A percentile compares a stretch with the other conserved stretches of the same genome.
These are phyloP conservation scores for Davidsoniella neocaledoniae DNA, from an alignment of 2,329 filamentous ascomycete species.

Conservation along the genomic window DNA sequence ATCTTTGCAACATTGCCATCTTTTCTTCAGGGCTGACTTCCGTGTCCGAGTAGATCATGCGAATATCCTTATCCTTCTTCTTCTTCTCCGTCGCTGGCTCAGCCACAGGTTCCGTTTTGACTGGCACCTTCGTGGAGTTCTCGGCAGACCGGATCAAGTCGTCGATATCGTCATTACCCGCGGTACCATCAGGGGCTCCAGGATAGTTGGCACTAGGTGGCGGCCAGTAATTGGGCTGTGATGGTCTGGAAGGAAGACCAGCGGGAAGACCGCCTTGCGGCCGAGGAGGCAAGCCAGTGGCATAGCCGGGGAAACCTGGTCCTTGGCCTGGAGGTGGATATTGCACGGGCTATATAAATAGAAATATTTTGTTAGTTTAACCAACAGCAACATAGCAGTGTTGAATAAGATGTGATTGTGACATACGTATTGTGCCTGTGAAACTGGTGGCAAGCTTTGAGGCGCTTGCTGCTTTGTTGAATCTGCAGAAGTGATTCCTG, in stretches of 20 bases:
- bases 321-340: conserved; percentile 14
- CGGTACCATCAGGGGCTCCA: conserved; percentile 17
- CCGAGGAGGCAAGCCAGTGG: conserved; percentile 24
- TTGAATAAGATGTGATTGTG: neutral
- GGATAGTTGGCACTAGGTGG: conserved; percentile 17
- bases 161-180: conserved; percentile 40
- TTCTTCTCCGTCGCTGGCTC: conserved; percentile 35
- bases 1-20: conserved; percentile 64
- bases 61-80: conserved; percentile 47
- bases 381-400: neutral
- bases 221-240: conserved; percentile 9
- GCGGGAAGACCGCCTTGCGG: conserved; percentile 25
- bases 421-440: conserved; percentile 9
- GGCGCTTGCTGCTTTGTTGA: neutral
- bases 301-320: conserved; percentile 9
- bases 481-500: conserved; percentile 16
- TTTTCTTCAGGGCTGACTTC: conserved; percentile 75
- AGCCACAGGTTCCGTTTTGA: neutral
- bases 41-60: conserved; percentile 69
- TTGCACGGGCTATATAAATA: conserved; percentile 6
- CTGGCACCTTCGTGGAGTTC: conserved; percentile 35
- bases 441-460: neutral
- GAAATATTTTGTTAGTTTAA: conserved; percentile 6
- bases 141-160: conserved; percentile 48
- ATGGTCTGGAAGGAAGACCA: conserved; percentile 29